Evolutionary conservation across 352 stramenopile species (phyloP).

Genomic region (Pythium scleroteichum): DNA sequence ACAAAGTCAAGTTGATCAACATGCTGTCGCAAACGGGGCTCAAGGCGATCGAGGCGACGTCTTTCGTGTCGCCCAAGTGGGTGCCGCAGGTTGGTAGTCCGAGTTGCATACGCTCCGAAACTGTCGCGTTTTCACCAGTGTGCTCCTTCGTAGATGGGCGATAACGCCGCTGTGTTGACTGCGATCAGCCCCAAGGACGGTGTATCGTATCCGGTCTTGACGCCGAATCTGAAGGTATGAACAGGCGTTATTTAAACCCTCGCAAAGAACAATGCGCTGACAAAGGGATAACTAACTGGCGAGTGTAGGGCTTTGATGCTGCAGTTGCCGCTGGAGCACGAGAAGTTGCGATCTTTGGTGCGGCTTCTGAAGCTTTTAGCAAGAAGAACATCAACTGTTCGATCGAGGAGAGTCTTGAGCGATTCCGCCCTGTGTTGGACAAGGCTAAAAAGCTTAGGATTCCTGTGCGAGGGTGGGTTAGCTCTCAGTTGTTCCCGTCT

Average conservation of each 20-base stretch:
- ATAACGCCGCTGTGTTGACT: constrained; percentile 89
- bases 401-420: constrained; percentile 94
- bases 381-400: constrained; percentile 97
- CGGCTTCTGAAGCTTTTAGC: constrained; percentile 95
- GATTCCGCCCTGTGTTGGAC: constrained; percentile 90
- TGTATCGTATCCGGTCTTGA: constrained; percentile 91
- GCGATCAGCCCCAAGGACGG: constrained; percentile 72
- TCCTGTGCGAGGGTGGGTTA: constrained; percentile 85
- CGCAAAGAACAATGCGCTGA: too few relatives aligned
- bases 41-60: constrained; percentile 90
- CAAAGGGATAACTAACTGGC: too few relatives aligned
- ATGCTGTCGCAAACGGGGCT: constrained; percentile 90
- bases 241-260: neutral
- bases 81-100: constrained; percentile 83
- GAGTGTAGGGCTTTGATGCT: constrained; percentile 83
- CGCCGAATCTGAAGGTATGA: constrained; percentile 91
- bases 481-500: too few relatives aligned
- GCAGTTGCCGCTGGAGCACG: constrained; percentile 83
- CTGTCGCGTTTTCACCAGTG: neutral
- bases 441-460: constrained; percentile 79
- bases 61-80: constrained; percentile 97
- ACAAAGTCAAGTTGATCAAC: constrained; percentile 93
- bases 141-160: constrained; percentile 82
- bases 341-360: constrained; percentile 96
- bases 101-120: neutral